phyloP scores from a whole-genome alignment of 305 asterid species.

The Fraxinus floribunda region DNA sequence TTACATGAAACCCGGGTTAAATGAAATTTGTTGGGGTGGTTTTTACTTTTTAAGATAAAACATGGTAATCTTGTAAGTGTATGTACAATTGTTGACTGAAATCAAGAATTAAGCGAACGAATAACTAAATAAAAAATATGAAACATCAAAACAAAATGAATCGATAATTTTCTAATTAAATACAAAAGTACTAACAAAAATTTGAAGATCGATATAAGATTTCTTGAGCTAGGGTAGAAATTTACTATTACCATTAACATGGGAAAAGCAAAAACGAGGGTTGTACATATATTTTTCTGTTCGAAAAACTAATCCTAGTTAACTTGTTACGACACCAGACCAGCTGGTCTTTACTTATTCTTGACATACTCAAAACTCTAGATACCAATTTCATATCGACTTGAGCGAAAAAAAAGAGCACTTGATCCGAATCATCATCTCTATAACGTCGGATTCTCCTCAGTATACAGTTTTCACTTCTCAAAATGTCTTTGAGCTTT shows the following conservation, averaged over 20 bases:
- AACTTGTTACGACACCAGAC: conserved; percentile 79
- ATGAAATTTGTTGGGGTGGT: too few relatives aligned
- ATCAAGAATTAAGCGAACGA: too few relatives aligned
- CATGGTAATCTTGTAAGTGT: too few relatives aligned
- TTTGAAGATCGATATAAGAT: neutral
- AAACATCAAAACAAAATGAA: too few relatives aligned
- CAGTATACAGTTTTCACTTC: conserved; percentile 72
- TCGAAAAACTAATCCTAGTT: conserved; percentile 60
- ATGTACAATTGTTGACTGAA: too few relatives aligned
- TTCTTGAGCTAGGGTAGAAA: neutral
- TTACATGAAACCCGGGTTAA: neutral
- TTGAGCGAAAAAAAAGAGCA: conserved; percentile 70
- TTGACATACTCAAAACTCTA: conserved; percentile 75
- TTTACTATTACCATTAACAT: conserved; percentile 33
- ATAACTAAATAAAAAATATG: too few relatives aligned
- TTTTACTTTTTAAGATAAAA: too few relatives aligned
- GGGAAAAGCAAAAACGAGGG: conserved; percentile 87
- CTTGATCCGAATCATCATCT: conserved; percentile 72
- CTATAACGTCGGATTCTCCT: conserved; percentile 46
- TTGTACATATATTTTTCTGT: conserved; percentile 63
- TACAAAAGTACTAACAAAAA: neutral
- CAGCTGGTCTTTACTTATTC: conserved; percentile 64
- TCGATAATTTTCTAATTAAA: neutral
- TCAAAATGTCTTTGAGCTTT: conserved; percentile 62
- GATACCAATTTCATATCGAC: conserved; percentile 81